phyloP scores from a whole-genome alignment of 106 monocot species.

The Apostasia shenzhenica region DNA sequence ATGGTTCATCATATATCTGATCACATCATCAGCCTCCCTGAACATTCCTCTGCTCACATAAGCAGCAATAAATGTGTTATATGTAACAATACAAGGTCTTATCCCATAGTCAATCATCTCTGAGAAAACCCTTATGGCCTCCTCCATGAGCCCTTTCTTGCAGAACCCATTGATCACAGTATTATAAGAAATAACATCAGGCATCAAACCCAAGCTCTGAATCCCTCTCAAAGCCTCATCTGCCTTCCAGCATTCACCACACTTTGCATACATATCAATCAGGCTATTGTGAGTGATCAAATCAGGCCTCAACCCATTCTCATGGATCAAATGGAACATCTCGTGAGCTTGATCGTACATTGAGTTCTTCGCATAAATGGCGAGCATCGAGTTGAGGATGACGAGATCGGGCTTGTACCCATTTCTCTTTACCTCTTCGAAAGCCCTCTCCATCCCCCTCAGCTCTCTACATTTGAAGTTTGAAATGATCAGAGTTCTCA shows the following conservation, averaged over 20 bases:
- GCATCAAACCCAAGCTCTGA: conserved; percentile 28
- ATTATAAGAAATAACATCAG: conserved; percentile 73
- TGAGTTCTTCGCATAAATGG: conserved; percentile 77
- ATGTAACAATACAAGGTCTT: conserved; percentile 60
- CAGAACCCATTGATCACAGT: conserved; percentile 93
- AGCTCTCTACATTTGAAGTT: conserved; percentile 74
- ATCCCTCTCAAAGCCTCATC: conserved; percentile 65
- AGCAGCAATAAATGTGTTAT: conserved; percentile 69
- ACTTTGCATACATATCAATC: conserved; percentile 83
- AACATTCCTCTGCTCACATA: conserved; percentile 50
- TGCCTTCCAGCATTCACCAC: conserved; percentile 80
- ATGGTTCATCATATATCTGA: conserved; percentile 62
- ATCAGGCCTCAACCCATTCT: conserved; percentile 59
- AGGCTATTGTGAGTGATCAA: conserved; percentile 81
- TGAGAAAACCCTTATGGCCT: conserved; percentile 53
- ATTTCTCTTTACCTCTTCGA: conserved; percentile 48
- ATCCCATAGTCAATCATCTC: conserved; percentile 56
- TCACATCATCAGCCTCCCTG: conserved; percentile 58
- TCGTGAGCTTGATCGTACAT: conserved; percentile 71
- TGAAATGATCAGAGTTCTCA: conserved; percentile 68
- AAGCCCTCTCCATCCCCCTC: conserved; percentile 67
- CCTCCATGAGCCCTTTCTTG: conserved; percentile 68
- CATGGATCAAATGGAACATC: conserved; percentile 49
- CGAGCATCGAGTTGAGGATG: conserved; percentile 76
- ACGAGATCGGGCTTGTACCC: conserved; percentile 83